Conservation (phyloP, 805 yeast species). For the Yamadazyma takamatsuzukensis region DNA sequence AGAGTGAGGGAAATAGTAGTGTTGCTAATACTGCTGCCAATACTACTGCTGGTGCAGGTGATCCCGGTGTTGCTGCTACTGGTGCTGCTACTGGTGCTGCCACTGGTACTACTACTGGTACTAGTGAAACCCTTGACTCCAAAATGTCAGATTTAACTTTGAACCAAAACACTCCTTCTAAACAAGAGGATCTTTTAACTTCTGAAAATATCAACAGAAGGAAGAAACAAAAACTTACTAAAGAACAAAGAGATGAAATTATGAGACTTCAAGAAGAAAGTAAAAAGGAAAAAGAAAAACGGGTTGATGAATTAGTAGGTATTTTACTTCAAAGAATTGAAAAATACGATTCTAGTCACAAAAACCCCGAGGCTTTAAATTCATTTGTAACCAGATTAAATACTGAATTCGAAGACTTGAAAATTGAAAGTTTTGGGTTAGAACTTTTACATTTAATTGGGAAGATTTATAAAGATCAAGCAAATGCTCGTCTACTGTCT, state of each 20-base stretch:
- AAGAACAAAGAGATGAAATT: conserved; percentile 47
- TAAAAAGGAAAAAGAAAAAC: conserved; percentile 44
- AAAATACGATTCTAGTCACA: conserved; percentile 53
- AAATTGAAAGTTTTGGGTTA: conserved; percentile 92
- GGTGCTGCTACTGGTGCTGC: conserved; percentile 1
- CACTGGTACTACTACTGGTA: conserved; percentile 2
- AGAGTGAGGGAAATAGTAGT: conserved; percentile 15
- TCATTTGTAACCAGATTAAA: conserved; percentile 52
- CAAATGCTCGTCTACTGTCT: conserved; percentile 67
- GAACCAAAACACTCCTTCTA: conserved; percentile 2
- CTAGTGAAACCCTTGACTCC: conserved; percentile 4
- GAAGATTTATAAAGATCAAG: conserved; percentile 69
- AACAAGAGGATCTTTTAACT: conserved; percentile 9
- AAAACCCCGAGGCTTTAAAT: conserved; percentile 55
- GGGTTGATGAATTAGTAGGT: conserved; percentile 48
- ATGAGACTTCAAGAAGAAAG: conserved; percentile 51
- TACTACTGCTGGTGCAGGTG: conserved; percentile 3
- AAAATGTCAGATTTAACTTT: conserved; percentile 12
- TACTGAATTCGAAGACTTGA: conserved; percentile 72
- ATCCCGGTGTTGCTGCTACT: conserved; percentile 1
- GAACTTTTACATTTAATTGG: conserved; percentile 86
- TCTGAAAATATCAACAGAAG: conserved; percentile 23
- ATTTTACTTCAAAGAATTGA: conserved; percentile 49
- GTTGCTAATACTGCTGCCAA: conserved; percentile 5
- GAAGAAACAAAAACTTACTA: conserved; percentile 27